A percentile compares a stretch with the other conserved stretches of the same genome.
Evolutionary conservation across 2,329 filamentous ascomycete genomes (phyloP).

Genomic region (Aspergillus awamori): DNA sequence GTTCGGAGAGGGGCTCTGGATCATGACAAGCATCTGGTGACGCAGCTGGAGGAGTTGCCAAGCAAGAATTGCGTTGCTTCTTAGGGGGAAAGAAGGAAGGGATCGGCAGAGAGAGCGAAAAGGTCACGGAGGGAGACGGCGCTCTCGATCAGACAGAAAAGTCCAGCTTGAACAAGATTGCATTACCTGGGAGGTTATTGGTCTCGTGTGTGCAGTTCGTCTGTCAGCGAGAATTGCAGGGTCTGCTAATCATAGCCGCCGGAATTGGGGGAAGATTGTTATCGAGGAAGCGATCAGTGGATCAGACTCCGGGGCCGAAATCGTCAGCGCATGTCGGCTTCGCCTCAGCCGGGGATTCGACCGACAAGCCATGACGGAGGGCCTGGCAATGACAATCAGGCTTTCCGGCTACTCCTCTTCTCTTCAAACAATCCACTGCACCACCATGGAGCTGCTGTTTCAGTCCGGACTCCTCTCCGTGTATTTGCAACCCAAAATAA

Average conservation of each 20-base stretch:
- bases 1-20: neutral
- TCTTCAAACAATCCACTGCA: neutral
- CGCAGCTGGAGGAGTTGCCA: constrained; percentile 3
- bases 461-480: neutral
- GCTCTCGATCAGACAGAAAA: neutral
- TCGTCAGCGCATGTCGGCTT: constrained; percentile 12
- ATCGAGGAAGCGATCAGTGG: neutral
- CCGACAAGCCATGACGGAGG: constrained; percentile 1
- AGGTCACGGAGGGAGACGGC: neutral
- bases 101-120: neutral
- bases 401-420: neutral
- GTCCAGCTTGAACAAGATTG: neutral
- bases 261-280: neutral
- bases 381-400: neutral
- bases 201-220: neutral
- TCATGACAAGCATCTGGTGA: neutral
- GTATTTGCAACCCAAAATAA: neutral
- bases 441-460: constrained; percentile 7
- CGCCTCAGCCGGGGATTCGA: constrained; percentile 7
- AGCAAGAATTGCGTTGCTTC: neutral
- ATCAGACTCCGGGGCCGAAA: constrained; percentile 3
- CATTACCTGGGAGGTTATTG: neutral
- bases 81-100: neutral
- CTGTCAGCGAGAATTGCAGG: neutral
- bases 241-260: neutral